Conservation (phyloP, 164 flowering plant genomes). For the Taxillus chinensis region DNA sequence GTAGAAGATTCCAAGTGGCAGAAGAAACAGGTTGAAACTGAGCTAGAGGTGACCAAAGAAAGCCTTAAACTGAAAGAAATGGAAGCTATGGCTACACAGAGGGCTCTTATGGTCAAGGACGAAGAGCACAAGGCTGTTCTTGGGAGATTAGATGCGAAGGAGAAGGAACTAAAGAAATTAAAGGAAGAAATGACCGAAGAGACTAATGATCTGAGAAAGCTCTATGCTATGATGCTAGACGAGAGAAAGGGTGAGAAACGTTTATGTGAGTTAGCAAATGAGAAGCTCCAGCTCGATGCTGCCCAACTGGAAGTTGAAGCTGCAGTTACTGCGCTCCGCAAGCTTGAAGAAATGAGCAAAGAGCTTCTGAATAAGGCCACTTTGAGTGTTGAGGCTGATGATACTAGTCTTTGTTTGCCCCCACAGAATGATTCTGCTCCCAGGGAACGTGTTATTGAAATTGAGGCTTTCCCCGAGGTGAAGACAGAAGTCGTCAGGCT, state of each 20-base stretch:
- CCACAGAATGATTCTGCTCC: constrained; percentile 6
- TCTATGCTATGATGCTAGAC: constrained; percentile 40
- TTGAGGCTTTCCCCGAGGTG: constrained; percentile 26
- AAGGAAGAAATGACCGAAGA: constrained; percentile 42
- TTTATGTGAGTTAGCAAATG: constrained; percentile 59
- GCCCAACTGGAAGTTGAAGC: constrained; percentile 77
- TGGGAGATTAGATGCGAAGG: constrained; percentile 36
- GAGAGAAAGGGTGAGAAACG: constrained; percentile 46
- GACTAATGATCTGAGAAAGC: constrained; percentile 33
- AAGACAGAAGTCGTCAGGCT: constrained; percentile 36
- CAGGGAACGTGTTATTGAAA: constrained; percentile 1
- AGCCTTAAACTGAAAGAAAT: constrained; percentile 52
- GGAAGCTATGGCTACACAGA: constrained; percentile 46
- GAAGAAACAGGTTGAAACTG: constrained; percentile 42
- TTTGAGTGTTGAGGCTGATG: constrained; percentile 30
- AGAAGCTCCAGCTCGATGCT: constrained; percentile 73
- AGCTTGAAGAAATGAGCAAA: constrained; percentile 37
- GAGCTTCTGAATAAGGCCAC: constrained; percentile 45
- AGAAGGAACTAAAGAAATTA: constrained; percentile 36
- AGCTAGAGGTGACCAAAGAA: constrained; percentile 50
- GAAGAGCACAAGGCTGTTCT: constrained; percentile 50
- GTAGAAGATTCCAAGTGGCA: constrained; percentile 21
- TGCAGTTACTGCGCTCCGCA: constrained; percentile 59
- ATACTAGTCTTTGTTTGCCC: constrained; percentile 11
- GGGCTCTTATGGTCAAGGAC: constrained; percentile 56